Evolutionary conservation across 495 filamentous ascomycete genomes (phyloP), one percentile per base, ranked within the genome.

Genomic region (Mycothermus thermophilus): DNA sequence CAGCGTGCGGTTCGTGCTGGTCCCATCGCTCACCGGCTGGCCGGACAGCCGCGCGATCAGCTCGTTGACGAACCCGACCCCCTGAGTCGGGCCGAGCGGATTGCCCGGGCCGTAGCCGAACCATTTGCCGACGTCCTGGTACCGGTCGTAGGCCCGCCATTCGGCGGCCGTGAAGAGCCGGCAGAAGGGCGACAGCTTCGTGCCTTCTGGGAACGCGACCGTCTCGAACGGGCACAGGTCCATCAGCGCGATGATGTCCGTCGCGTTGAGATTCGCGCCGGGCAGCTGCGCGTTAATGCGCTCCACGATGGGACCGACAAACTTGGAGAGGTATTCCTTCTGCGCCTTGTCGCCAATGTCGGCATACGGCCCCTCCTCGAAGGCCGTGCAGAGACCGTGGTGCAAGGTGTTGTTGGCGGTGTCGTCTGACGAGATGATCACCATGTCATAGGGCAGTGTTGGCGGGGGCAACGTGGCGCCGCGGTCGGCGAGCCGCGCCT

Each of bases 211-310:
- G 1, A 40, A 24, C 7, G 79, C 72, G 5, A 92, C 72, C 0
- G 81, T 85, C 38, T 77, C 67, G 51, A 84, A 93, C 0, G 84
- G 72, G 50, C 85, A 93, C 24, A 93, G 58, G 47, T 92, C 85
- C 81, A 93, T 88, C 11, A 93, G 52, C 18, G 61, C 61, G 43
- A 82, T 63, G 5, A 74, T 67, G 8, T 85, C 70, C n/a, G 27
- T 17, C 4, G 53, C 27, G 6, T 53, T 40, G 1, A 93, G 55
- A 14, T 72, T 70, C 0, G 70, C 68, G 2, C 75, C 73, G 0
- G 68, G 65, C 1, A 93, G 62, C 26, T 72, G 58, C 8, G 46
- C 30, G 44, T 81, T 79, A 21, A 92, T 51, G 7, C 82, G 71
- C 2, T 59, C 44, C 1, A 62, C 64, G 34, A 92, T 79, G 3